These are phyloP conservation scores for Acanthamoeba lenticulata DNA, from an alignment of 208 protist genomes.

Conservation along the genomic window DNA sequence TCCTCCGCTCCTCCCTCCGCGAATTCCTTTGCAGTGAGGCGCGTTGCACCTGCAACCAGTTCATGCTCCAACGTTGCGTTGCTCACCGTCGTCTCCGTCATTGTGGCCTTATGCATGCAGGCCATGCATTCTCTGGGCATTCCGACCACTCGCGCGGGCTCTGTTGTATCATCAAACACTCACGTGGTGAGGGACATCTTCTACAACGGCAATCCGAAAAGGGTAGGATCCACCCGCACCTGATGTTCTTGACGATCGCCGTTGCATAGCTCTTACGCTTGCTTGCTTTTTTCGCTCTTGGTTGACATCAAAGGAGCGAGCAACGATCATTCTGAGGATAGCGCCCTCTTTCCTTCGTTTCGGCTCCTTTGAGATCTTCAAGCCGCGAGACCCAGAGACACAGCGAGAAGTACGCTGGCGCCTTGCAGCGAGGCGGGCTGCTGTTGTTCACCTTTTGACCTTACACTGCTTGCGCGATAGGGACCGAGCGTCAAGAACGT, in stretches of 20 bases:
- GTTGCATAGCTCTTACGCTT: background rate
- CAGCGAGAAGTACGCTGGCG: background rate
- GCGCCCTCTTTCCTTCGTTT: constrained; percentile 83
- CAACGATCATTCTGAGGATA: constrained; percentile 77
- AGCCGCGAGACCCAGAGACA: constrained; percentile 32
- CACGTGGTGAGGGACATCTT: constrained; percentile 75
- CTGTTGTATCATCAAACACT: constrained; percentile 51
- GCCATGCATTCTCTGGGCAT: constrained; percentile 81
- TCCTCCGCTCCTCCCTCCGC: constrained; percentile 84
- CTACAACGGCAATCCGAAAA: constrained; percentile 75
- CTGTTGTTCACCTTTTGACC: too few relatives aligned
- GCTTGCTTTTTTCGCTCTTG: background rate
- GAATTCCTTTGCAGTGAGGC: constrained; percentile 84
- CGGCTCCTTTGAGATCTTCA: constrained; percentile 84
- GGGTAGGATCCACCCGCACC: background rate
- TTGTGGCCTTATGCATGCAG: constrained; percentile 36
- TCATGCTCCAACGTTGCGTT: background rate
- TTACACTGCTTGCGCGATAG: too few relatives aligned
- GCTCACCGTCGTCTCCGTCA: background rate
- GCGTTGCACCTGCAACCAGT: too few relatives aligned
- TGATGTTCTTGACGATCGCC: background rate
- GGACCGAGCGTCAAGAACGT: constrained; percentile 59
- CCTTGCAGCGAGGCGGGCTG: too few relatives aligned
- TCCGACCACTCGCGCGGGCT: constrained; percentile 81
- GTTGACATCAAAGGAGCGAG: constrained; percentile 69